Conservation (phyloP, 2,329 filamentous ascomycete species). For the Pseudogymnoascus sp. region DNA sequence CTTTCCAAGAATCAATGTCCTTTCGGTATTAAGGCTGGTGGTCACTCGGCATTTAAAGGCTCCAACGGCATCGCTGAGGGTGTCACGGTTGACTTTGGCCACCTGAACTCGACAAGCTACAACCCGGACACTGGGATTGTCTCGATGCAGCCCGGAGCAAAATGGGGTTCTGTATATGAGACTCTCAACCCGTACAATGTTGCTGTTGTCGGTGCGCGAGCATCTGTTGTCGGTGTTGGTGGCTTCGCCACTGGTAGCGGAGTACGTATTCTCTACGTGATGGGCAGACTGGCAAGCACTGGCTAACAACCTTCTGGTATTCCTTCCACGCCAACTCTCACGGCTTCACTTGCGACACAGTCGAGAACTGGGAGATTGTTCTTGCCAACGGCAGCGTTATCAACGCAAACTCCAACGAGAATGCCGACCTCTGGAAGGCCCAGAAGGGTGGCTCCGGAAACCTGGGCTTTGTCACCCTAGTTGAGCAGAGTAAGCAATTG, state of each 20-base stretch:
- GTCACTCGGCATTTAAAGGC: constrained; percentile 38
- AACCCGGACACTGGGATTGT: constrained; percentile 23
- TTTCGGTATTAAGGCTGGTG: constrained; percentile 42
- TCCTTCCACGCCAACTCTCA: constrained; percentile 32
- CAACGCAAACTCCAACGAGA: constrained; percentile 33
- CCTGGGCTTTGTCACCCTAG: constrained; percentile 42
- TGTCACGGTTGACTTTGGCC: constrained; percentile 39
- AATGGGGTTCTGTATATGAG: constrained; percentile 32
- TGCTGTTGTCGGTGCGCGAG: constrained; percentile 29
- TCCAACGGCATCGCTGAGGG: constrained; percentile 36
- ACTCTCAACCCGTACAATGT: constrained; percentile 25
- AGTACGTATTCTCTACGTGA: constrained; percentile 20
- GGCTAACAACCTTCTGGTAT: constrained; percentile 15
- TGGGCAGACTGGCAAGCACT: constrained; percentile 14
- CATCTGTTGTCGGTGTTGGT: constrained; percentile 29
- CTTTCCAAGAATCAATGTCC: constrained; percentile 33
- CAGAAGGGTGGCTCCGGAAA: constrained; percentile 48
- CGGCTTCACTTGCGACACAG: constrained; percentile 43
- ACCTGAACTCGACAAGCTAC: constrained; percentile 16
- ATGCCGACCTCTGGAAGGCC: constrained; percentile 43
- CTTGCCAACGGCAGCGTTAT: constrained; percentile 40
- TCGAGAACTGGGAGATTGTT: constrained; percentile 43
- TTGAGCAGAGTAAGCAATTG: constrained; percentile 12
- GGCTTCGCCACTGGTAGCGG: constrained; percentile 30
- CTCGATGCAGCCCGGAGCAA: constrained; percentile 28